Evolutionary conservation across 2,329 filamentous ascomycete genomes (phyloP), one percentile per base, ranked within the genome.

Genomic region (Ophiostoma populinum): DNA sequence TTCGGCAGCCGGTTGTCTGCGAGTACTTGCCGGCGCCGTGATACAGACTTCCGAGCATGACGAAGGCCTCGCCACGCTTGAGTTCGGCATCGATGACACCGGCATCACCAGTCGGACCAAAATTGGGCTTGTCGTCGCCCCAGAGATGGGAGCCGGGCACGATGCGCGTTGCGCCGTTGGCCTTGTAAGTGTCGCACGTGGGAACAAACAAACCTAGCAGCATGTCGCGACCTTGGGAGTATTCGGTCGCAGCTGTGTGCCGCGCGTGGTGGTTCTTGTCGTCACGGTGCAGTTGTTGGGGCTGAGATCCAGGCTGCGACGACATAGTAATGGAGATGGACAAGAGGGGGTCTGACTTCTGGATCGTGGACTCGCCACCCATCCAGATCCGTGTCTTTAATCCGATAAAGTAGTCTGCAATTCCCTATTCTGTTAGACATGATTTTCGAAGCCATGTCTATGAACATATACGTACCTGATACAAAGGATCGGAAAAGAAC

Each of bases 241-340:
- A 30, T 13, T 30, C 17, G 16, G 28, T 20, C 6, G 28, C 28
- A 30, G 17, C 28, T 4, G 17, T 19, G 28, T 30, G 28, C 5
- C 28, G 17, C 3, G 28, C 28, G 12, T 30, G 28, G 17, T 30
- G 28, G 18, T 30, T 30, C 17, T 30, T 30, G 28, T 30, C 28
- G 28, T 30, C 28, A 20, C 18, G 28, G 11, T 30, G 28, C 11
- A 30, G 17, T n/a, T 19, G 28, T n/a, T 30, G 28, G 9, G 18
- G 28, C 12, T 30, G 17, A 7, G 28, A 30, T 7, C 28, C 28
- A n/a, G 28, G 28, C 18, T 20, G 28, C 6, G 28, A 30, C 9
- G 28, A 30, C 18, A 30, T 30, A 7, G 28, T 30, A n/a, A 30
- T 30, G 12, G 28, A 30, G 28, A 30, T 30, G 28, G 28, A 30